phyloP scores from a whole-genome alignment of 371 early-diverging fungal genomes.

The Lichtheimia ornata region DNA sequence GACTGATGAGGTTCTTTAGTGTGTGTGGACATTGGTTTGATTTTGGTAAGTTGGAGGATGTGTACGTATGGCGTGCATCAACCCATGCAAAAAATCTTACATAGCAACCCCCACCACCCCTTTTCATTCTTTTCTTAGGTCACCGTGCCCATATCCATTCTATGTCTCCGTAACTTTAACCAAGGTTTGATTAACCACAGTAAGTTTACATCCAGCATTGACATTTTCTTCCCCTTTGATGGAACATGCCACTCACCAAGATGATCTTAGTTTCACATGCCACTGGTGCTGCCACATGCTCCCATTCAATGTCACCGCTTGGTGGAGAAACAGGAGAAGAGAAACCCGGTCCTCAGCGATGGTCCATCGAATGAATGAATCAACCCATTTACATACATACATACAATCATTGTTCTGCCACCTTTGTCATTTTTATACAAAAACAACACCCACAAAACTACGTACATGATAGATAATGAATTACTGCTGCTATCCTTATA shows the following conservation, averaged over 20 bases:
- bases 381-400: neutral
- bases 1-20: conserved; percentile 14
- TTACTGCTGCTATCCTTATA: too few relatives aligned
- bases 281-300: conserved; percentile 13
- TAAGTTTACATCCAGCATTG: conserved; percentile 12
- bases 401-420: too few relatives aligned
- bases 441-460: too few relatives aligned
- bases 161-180: conserved; percentile 31
- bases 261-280: conserved; percentile 22
- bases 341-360: conserved; percentile 21
- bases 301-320: conserved; percentile 24
- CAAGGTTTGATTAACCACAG: conserved; percentile 32
- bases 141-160: conserved; percentile 28
- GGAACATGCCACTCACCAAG: neutral
- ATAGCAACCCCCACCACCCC: neutral
- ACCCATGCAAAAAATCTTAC: neutral
- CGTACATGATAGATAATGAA: too few relatives aligned
- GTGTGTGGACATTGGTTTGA: conserved; percentile 35
- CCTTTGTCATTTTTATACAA: too few relatives aligned
- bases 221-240: neutral
- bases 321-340: conserved; percentile 15
- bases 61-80: neutral
- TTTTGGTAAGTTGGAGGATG: conserved; percentile 20
- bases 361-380: conserved; percentile 24
- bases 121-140: conserved; percentile 10